Percentiles rank a stretch among this genome's conserved stretches.
phyloP scores from a whole-genome alignment of 2,329 filamentous ascomycete species.

The Colletotrichum tabaci region DNA sequence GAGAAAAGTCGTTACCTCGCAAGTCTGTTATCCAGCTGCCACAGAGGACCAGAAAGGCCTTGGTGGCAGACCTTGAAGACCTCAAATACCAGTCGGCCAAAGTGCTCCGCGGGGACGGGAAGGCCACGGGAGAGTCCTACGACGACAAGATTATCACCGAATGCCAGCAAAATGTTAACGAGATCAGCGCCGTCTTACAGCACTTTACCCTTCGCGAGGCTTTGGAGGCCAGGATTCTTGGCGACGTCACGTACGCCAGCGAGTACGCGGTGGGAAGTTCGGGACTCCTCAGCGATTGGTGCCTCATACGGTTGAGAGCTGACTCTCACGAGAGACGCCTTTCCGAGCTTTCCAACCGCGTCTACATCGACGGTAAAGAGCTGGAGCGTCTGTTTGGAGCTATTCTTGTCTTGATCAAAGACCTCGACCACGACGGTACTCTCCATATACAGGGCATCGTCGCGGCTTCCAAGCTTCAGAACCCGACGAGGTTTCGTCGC shows the following conservation, averaged over 20 bases:
- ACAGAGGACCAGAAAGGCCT: neutral
- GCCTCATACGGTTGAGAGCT: neutral
- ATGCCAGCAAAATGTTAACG: too few species aligned
- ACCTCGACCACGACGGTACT: neutral
- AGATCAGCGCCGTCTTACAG: neutral
- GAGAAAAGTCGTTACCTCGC: neutral
- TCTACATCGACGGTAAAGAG: neutral
- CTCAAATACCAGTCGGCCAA: too few species aligned
- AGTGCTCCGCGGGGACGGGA: too few species aligned
- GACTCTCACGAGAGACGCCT: neutral
- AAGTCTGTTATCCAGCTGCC: neutral
- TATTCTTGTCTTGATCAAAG: too few species aligned
- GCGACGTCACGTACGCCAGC: neutral
- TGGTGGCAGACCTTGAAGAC: neutral
- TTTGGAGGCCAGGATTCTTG: neutral
- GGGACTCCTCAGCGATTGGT: neutral
- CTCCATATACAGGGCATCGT: neutral
- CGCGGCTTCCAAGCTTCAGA: neutral
- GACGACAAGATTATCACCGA: too few species aligned
- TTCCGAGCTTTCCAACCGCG: neutral
- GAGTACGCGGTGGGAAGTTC: neutral
- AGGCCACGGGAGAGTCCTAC: too few species aligned
- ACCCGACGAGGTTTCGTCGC: neutral
- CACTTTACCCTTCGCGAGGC: neutral
- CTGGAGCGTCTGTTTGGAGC: neutral